phyloP scores from a whole-genome alignment of 805 yeast genomes.

The Teunomyces aglyptinius region DNA sequence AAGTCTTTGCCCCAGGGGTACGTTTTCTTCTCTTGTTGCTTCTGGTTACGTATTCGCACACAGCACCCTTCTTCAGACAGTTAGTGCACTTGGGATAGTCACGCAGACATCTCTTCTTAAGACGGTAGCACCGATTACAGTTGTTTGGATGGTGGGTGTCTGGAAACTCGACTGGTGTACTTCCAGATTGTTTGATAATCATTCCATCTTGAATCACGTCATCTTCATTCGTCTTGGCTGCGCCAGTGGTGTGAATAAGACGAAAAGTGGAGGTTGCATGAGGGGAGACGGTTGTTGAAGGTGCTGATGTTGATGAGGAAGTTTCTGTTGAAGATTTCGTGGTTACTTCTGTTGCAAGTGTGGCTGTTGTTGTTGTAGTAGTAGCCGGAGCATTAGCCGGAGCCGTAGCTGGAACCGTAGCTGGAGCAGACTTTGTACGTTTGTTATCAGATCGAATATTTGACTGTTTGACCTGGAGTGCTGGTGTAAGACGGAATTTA shows the following conservation, averaged over 20 bases:
- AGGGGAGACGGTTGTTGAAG: neutral
- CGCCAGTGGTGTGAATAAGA: neutral
- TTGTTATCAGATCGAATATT: constrained; percentile 11
- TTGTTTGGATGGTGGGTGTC: constrained; percentile 34
- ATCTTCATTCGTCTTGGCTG: neutral
- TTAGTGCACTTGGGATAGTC: constrained; percentile 37
- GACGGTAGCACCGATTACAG: constrained; percentile 40
- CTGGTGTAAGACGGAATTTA: constrained; percentile 28
- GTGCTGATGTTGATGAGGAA: neutral
- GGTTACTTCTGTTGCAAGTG: neutral
- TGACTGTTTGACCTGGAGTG: constrained; percentile 18
- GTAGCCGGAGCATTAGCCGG: neutral
- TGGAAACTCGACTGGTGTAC: constrained; percentile 1
- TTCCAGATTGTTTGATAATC: constrained; percentile 1
- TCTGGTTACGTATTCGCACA: constrained; percentile 37
- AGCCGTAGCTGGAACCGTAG: too few relatives aligned
- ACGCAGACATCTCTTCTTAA: constrained; percentile 43
- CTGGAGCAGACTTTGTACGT: neutral
- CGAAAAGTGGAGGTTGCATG: neutral
- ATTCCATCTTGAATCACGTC: constrained; percentile 1
- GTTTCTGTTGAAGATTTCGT: neutral
- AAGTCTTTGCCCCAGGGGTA: neutral
- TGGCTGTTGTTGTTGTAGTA: neutral
- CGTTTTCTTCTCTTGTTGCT: constrained; percentile 25
- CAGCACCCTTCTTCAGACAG: constrained; percentile 34